These are phyloP conservation scores for Entomortierella lignicola DNA, from an alignment of 192 early-diverging fungal species.

Conservation along the genomic window DNA sequence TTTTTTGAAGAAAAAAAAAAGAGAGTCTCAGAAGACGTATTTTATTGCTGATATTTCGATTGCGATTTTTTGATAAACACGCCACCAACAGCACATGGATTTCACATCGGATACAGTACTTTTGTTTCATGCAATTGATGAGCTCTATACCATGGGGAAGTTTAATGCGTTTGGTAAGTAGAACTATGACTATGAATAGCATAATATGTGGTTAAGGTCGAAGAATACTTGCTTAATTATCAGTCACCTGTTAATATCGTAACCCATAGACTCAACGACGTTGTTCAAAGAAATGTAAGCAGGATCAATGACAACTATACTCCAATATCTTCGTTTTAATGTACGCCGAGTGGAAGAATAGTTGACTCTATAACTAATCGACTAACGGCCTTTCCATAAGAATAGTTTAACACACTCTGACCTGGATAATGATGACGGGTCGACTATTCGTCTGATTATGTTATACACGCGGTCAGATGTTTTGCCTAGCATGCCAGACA, in stretches of 20 bases:
- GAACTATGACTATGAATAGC: not conserved
- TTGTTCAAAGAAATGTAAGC: conserved; percentile 42
- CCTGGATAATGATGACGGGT: conserved; percentile 17
- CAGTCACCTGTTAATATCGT: not conserved
- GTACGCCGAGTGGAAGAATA: not conserved
- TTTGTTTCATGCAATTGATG: conserved; percentile 37
- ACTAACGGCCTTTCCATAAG: not conserved
- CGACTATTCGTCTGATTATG: conserved; percentile 31
- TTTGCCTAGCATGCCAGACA: conserved; percentile 26
- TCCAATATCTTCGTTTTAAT: not conserved
- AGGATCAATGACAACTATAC: not conserved
- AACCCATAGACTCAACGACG: conserved; percentile 20
- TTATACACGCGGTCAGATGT: conserved; percentile 48
- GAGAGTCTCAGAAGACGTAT: too few species aligned
- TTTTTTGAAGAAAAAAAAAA: not conserved
- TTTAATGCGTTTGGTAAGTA: conserved; percentile 35
- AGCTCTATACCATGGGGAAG: conserved; percentile 50
- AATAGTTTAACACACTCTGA: conserved; percentile 20
- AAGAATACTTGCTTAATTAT: not conserved
- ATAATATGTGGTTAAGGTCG: not conserved
- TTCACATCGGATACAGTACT: conserved; percentile 40
- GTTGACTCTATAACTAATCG: not conserved
- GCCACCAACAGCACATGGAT: conserved; percentile 36
- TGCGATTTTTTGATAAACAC: not conserved
- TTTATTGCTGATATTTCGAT: too few species aligned